phyloP scores from a whole-genome alignment of 208 protist species.

The Naegleria lovaniensis region DNA sequence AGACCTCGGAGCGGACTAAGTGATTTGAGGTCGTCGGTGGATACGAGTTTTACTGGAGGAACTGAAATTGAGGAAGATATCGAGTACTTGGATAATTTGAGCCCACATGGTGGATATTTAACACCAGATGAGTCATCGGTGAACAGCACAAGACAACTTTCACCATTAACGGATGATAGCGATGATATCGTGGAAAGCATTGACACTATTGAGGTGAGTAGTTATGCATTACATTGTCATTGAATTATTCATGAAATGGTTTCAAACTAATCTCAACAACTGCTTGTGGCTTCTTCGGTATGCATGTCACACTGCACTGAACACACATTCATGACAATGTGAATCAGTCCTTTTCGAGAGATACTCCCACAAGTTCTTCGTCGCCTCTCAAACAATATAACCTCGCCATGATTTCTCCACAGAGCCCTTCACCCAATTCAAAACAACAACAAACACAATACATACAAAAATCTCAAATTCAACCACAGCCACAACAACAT shows the following conservation, averaged over 20 bases:
- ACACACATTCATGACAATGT: no score
- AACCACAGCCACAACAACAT: not conserved
- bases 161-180: not conserved
- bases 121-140: not conserved
- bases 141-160: not conserved
- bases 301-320: no score
- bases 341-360: not conserved
- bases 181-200: not conserved
- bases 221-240: no score
- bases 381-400: not conserved
- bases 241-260: no score
- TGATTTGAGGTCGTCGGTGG: not conserved
- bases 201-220: not conserved
- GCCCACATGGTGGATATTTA: not conserved
- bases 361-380: not conserved
- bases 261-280: no score
- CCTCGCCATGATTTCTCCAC: not conserved
- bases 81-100: not conserved
- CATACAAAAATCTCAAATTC: not conserved
- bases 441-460: no score
- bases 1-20: not conserved
- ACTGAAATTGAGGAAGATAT: constrained; percentile 10
- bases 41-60: not conserved
- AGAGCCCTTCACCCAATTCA: not conserved
- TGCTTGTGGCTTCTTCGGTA: no score